Evolutionary conservation across 805 yeast species (phyloP).

Genomic region (Saccharomycopsis sp.): DNA sequence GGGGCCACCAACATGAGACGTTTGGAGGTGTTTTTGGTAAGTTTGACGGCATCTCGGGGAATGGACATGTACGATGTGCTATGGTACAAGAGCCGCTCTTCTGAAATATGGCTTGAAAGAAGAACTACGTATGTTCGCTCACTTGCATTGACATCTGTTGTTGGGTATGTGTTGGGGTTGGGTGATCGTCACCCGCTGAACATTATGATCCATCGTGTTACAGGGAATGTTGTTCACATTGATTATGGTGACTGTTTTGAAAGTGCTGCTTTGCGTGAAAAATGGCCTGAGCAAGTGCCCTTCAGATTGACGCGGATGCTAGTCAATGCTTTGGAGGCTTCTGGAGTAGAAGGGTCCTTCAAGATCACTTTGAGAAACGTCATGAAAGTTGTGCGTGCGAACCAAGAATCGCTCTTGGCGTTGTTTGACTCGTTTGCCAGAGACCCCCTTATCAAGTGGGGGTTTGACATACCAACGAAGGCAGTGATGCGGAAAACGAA

Average conservation of each 20-base stretch:
- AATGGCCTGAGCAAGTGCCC: conserved; percentile 97
- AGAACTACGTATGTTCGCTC: conserved; percentile 95
- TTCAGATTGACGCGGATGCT: conserved; percentile 94
- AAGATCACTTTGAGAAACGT: conserved; percentile 95
- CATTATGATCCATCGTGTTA: conserved; percentile 84
- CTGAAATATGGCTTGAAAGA: conserved; percentile 97
- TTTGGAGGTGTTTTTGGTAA: conserved; percentile 94
- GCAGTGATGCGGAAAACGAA: conserved; percentile 70
- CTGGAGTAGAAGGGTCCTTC: conserved; percentile 97
- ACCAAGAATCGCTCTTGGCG: conserved; percentile 95
- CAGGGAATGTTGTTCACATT: conserved; percentile 94
- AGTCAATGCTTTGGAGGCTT: conserved; percentile 97
- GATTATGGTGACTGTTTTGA: conserved; percentile 99
- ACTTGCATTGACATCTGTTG: conserved; percentile 98
- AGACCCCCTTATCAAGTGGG: conserved; percentile 98
- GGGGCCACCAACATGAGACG: conserved; percentile 80
- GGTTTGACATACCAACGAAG: conserved; percentile 83
- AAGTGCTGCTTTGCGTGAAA: conserved; percentile 92
- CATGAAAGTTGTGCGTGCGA: conserved; percentile 87
- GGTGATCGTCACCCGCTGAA: conserved; percentile 99
- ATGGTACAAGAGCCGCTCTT: conserved; percentile 92
- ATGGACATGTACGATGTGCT: conserved; percentile 91
- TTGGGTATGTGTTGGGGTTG: conserved; percentile 89
- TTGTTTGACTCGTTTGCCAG: conserved; percentile 96
- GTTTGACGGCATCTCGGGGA: conserved; percentile 90